These are phyloP conservation scores for Grosmannia clavigera DNA, from an alignment of 2,329 filamentous ascomycete genomes.

Conservation along the genomic window DNA sequence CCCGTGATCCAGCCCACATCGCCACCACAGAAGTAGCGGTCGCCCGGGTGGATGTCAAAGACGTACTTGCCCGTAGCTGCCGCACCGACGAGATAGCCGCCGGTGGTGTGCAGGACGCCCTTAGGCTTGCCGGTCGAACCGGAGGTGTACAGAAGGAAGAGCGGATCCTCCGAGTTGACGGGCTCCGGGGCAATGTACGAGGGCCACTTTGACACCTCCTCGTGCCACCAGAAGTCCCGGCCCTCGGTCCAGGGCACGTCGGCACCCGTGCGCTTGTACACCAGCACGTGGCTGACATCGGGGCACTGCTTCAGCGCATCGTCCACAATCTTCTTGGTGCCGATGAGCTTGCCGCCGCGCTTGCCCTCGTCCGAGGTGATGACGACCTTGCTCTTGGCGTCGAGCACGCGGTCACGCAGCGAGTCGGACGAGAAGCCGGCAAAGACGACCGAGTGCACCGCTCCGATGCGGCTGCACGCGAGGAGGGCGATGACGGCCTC, in stretches of 20 bases:
- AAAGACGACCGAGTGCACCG: constrained; percentile 94
- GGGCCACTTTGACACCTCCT: constrained; percentile 95
- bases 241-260: constrained; percentile 84
- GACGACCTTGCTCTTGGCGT: constrained; percentile 82
- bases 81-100: constrained; percentile 85
- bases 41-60: constrained; percentile 90
- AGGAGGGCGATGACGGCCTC: constrained; percentile 87
- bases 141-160: constrained; percentile 96
- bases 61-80: constrained; percentile 96
- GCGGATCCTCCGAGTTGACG: constrained; percentile 86
- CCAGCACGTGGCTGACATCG: constrained; percentile 70
- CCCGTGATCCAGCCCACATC: constrained; percentile 99
- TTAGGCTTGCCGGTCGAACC: constrained; percentile 98
- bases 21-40: constrained; percentile 94
- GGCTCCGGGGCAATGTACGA: constrained; percentile 79
- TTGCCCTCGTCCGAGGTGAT: constrained; percentile 97
- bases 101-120: constrained; percentile 96
- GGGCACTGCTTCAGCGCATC: constrained; percentile 95
- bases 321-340: constrained; percentile 98
- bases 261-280: constrained; percentile 89
- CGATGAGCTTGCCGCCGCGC: constrained; percentile 92
- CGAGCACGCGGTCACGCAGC: constrained; percentile 84
- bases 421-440: constrained; percentile 96
- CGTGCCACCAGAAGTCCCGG: constrained; percentile 95
- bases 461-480: constrained; percentile 83